Evolutionary conservation across 306 rosid species (phyloP), one percentile per base, ranked within the genome.

Genomic region (Elaeagnus macrophylla): DNA sequence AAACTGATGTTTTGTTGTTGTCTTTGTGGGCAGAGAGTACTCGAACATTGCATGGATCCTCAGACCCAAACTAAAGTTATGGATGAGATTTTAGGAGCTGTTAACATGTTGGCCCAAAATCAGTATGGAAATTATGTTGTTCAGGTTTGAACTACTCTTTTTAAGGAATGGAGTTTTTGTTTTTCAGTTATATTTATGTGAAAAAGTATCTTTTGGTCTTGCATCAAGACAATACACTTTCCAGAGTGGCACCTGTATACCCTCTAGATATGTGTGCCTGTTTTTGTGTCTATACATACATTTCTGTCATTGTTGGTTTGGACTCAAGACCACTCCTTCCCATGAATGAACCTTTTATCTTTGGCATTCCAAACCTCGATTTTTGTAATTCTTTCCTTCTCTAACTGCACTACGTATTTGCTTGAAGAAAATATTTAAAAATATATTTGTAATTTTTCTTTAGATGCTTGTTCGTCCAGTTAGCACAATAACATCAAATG

Each of bases 81-180:
- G 97, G 95, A 79, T 72, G 97, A 90, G 65, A 86, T 90, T 73
- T 70, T 90, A 75, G 88, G 84, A 69, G 80, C 91, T 70, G 97
- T 90, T 57, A 78, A 88, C 77, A 86, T 86, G 88, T 77, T 90
- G 79, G 95, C 95, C 6, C 97, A 90, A 64, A 94, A 90, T 76
- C 97, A 90, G 75, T 90, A 90, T 61, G 97, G 97, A 38, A 90
- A 90, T 73, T 90, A 90, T 39, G 97, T 86, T 32, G 97, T 90
- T 45, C 97, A 90, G 95, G 97, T 90, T 61, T 67, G 46, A 62
- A 48, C 40, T 48, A 59, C 68, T 56, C 59, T 57, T 62, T 66
- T 16, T 12, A 12, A 45, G n/a, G 49, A 7, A 12, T 45, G 19
- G 49, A 37, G 9, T 3, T 10, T 7, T 1, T 50, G 18, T 12